A percentile compares a stretch with the other conserved stretches of the same genome.
Conservation (phyloP, 2,329 filamentous ascomycete species). For the Dothistroma septosporum region DNA sequence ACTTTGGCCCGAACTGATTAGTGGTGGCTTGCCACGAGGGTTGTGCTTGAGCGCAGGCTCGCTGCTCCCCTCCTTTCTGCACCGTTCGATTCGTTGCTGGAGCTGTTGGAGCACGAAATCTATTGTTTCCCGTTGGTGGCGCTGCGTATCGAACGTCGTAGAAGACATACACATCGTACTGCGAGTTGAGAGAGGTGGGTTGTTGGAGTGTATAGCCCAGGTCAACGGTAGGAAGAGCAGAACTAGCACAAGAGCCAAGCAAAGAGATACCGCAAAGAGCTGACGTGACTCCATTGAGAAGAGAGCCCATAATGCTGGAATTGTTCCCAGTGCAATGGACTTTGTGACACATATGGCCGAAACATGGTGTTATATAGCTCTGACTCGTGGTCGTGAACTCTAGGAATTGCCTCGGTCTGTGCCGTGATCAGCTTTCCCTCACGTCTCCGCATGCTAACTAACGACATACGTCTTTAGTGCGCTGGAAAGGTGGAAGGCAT, state of each 20-base stretch:
- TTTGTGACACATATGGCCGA: background rate
- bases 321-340: background rate
- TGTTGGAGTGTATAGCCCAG: constrained; percentile 53
- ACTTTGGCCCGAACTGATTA: constrained; percentile 31
- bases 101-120: constrained; percentile 46
- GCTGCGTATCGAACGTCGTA: constrained; percentile 55
- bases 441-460: background rate
- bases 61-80: constrained; percentile 43
- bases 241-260: background rate
- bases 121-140: constrained; percentile 49
- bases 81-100: constrained; percentile 44
- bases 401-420: background rate
- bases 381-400: background rate
- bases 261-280: background rate
- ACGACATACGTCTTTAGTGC: background rate
- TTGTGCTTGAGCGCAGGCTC: constrained; percentile 44
- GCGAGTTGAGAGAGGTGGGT: constrained; percentile 43
- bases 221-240: constrained; percentile 45
- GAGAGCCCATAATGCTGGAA: background rate
- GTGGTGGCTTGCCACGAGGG: constrained; percentile 44
- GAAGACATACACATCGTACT: constrained; percentile 42
- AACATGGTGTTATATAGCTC: background rate
- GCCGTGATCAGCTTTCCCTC: background rate
- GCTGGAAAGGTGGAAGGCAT: background rate
- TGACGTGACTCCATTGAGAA: background rate